Conservation (phyloP, 352 stramenopile genomes). For the Pythium vanterpoolii region DNA sequence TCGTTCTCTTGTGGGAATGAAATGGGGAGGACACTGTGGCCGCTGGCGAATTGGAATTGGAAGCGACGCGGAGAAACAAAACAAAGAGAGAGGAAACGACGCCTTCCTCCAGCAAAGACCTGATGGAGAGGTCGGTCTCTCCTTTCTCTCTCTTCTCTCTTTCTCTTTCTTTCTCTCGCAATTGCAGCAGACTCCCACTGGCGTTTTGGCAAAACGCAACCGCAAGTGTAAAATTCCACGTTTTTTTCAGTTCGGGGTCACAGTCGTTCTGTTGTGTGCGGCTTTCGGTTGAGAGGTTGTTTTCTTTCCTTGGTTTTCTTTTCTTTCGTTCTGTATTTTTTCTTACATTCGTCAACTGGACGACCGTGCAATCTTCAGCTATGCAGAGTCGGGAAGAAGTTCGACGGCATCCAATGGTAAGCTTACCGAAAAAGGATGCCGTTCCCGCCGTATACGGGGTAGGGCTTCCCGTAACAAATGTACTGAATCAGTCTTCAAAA, state of each 20-base stretch:
- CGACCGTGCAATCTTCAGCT: slow-evolving; percentile 1
- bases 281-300: slow-evolving; percentile 1
- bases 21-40: too few relatives aligned
- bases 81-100: neutral
- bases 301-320: slow-evolving; percentile 21
- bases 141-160: neutral
- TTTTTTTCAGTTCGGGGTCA: neutral
- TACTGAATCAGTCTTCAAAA: neutral
- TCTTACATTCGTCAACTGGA: slow-evolving; percentile 1
- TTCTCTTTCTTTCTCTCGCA: neutral
- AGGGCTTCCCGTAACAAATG: neutral
- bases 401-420: too few relatives aligned
- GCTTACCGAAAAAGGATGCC: neutral
- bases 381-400: neutral
- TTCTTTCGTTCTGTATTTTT: slow-evolving; percentile 21
- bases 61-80: slow-evolving; percentile 1
- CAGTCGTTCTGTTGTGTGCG: neutral
- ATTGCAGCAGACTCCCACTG: neutral
- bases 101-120: neutral
- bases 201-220: neutral
- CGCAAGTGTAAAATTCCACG: neutral
- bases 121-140: neutral
- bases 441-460: slow-evolving; percentile 2
- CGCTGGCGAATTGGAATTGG: neutral
- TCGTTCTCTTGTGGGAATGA: slow-evolving; percentile 5